Percentiles rank a stretch among this genome's conserved stretches.
phyloP scores from a whole-genome alignment of 352 stramenopile species.

The Pseudoperonospora humuli region DNA sequence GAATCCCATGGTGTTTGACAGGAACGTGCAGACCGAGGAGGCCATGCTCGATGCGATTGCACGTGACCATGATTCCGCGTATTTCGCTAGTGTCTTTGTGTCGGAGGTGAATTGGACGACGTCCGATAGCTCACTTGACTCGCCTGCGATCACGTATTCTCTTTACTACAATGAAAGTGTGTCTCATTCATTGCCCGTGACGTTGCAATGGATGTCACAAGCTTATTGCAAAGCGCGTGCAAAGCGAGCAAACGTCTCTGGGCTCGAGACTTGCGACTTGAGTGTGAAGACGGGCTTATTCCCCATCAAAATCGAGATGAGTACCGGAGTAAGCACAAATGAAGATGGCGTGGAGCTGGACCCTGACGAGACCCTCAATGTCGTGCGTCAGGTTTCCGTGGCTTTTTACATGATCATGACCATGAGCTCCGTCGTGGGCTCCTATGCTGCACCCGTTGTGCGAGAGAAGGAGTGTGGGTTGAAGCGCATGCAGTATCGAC shows the following conservation, averaged over 20 bases:
- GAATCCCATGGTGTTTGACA: conserved; percentile 24
- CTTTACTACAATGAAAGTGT: conserved; percentile 68
- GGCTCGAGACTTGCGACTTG: conserved; percentile 33
- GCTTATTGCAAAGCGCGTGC: conserved; percentile 43
- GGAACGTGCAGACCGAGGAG: conserved; percentile 16
- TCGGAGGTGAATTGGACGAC: conserved; percentile 31
- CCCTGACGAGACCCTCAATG: conserved; percentile 25
- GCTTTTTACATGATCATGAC: conserved; percentile 78
- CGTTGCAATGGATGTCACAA: conserved; percentile 45
- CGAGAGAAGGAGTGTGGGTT: conserved; percentile 61
- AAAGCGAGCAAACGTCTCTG: conserved; percentile 5
- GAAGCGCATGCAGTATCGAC: conserved; percentile 66
- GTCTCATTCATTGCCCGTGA: conserved; percentile 43
- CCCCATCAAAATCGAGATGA: conserved; percentile 18
- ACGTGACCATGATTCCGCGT: conserved; percentile 32
- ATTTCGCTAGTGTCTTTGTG: conserved; percentile 51
- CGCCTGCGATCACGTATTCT: conserved; percentile 28
- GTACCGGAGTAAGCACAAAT: conserved; percentile 11
- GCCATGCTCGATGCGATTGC: conserved; percentile 40
- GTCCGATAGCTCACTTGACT: conserved; percentile 4
- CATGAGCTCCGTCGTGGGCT: conserved; percentile 51
- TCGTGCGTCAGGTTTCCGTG: conserved; percentile 85
- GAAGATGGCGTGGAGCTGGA: conserved; percentile 20
- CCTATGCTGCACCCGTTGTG: conserved; percentile 53
- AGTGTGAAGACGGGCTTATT: conserved; percentile 46